These are phyloP conservation scores for Colletotrichum orbiculare DNA, from an alignment of 2,329 filamentous ascomycete species.

Conservation along the genomic window DNA sequence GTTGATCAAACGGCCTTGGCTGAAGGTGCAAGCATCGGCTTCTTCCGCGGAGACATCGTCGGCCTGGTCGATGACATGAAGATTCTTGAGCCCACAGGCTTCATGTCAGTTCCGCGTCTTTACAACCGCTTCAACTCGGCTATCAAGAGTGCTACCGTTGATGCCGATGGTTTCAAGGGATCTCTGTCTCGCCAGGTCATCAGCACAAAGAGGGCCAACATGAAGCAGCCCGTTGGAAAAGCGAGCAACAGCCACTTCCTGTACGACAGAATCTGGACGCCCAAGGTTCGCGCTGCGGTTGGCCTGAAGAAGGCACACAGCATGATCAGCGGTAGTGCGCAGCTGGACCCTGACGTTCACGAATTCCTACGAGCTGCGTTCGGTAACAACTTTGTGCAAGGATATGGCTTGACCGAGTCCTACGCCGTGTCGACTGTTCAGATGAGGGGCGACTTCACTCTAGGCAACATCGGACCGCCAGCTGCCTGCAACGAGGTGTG, in stretches of 20 bases:
- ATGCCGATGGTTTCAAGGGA: slow-evolving; percentile 83
- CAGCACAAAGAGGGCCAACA: slow-evolving; percentile 80
- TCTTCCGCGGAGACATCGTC: slow-evolving; percentile 91
- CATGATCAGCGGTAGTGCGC: slow-evolving; percentile 90
- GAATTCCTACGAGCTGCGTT: slow-evolving; percentile 89
- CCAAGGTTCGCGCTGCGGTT: slow-evolving; percentile 85
- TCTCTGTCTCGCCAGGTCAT: slow-evolving; percentile 84
- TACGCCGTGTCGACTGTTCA: slow-evolving; percentile 84
- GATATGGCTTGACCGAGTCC: slow-evolving; percentile 94
- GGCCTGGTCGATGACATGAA: slow-evolving; percentile 93
- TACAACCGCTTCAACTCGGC: slow-evolving; percentile 91
- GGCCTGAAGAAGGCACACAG: slow-evolving; percentile 78
- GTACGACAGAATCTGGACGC: slow-evolving; percentile 90
- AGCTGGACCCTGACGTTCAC: slow-evolving; percentile 88
- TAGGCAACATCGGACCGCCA: slow-evolving; percentile 85
- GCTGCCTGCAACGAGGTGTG: slow-evolving; percentile 78
- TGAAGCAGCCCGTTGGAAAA: slow-evolving; percentile 77
- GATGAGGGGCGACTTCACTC: slow-evolving; percentile 73
- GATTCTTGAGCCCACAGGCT: slow-evolving; percentile 81
- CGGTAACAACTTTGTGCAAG: slow-evolving; percentile 82
- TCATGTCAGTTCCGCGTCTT: slow-evolving; percentile 90
- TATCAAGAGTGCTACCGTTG: slow-evolving; percentile 81
- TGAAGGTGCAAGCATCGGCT: slow-evolving; percentile 81
- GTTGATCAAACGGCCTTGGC: slow-evolving; percentile 81
- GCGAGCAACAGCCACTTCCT: slow-evolving; percentile 83